A percentile compares a stretch with the other conserved stretches of the same genome.
Evolutionary conservation across 805 yeast species (phyloP).

Genomic region (Candida boidinii): DNA sequence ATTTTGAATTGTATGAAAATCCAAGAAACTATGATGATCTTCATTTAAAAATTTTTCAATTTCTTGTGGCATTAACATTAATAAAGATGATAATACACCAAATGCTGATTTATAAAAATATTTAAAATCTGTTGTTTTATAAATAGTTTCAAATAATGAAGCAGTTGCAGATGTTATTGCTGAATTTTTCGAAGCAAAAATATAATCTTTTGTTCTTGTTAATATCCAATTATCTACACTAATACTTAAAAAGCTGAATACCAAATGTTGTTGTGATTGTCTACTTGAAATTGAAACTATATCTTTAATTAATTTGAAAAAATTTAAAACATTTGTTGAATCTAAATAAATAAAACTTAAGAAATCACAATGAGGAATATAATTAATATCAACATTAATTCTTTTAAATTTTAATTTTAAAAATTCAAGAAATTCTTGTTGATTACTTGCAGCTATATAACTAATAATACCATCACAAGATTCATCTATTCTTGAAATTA

Average conservation of each 20-base stretch:
- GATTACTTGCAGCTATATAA: conserved; percentile 44
- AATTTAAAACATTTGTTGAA: conserved; percentile 24
- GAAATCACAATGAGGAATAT: conserved; percentile 36
- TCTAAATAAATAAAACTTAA: conserved; percentile 35
- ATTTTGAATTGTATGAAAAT: no score
- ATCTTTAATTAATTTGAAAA: conserved; percentile 30
- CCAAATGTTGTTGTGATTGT: conserved; percentile 35
- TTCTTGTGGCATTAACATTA: conserved; percentile 24
- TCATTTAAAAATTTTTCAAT: conserved; percentile 19
- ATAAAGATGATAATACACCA: conserved; percentile 24
- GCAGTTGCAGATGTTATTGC: conserved; percentile 20
- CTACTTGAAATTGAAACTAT: conserved; percentile 29
- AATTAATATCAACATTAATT: conserved; percentile 25
- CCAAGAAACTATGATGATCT: no score
- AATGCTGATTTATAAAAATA: conserved; percentile 19
- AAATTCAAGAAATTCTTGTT: conserved; percentile 31
- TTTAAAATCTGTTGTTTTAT: conserved; percentile 20
- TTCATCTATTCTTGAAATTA: conserved; percentile 27
- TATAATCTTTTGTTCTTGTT: conserved; percentile 38
- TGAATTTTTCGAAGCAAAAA: conserved; percentile 13
- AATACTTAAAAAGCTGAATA: conserved; percentile 37
- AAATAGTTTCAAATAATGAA: conserved; percentile 26
- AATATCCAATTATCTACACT: conserved; percentile 41
- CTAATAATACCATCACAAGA: conserved; percentile 32
- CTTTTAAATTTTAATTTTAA: conserved; percentile 19